A percentile compares a stretch with the other conserved stretches of the same genome.
Evolutionary conservation across 805 yeast genomes (phyloP).

Genomic region (Candida palmyrensis): DNA sequence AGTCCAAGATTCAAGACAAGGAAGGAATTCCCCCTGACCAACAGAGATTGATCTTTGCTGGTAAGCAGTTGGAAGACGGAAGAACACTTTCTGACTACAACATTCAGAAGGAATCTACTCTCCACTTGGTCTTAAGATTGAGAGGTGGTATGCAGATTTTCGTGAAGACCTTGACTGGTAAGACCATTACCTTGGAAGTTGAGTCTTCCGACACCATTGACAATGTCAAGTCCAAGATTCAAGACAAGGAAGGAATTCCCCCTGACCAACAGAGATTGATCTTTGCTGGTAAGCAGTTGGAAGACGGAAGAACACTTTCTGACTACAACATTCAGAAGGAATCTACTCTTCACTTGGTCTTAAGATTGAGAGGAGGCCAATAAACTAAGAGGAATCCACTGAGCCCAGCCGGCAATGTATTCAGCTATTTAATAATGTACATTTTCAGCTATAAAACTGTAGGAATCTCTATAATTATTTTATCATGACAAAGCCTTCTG

Average conservation of each 20-base stretch:
- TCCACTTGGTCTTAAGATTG: slow-evolving; percentile 92
- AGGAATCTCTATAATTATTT: neutral
- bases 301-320: slow-evolving; percentile 92
- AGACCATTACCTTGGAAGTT: slow-evolving; percentile 14
- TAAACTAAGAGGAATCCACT: slow-evolving; percentile 17
- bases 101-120: slow-evolving; percentile 95
- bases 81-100: slow-evolving; percentile 95
- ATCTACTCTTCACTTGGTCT: slow-evolving; percentile 91
- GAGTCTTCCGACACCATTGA: slow-evolving; percentile 82
- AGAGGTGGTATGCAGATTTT: slow-evolving; percentile 73
- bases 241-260: slow-evolving; percentile 97
- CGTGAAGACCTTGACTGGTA: slow-evolving; percentile 25
- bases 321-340: slow-evolving; percentile 99
- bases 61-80: slow-evolving; percentile 95
- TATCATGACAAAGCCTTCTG: neutral
- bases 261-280: slow-evolving; percentile 97
- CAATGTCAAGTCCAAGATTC: slow-evolving; percentile 94
- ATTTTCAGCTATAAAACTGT: neutral
- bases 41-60: slow-evolving; percentile 95
- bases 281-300: slow-evolving; percentile 97
- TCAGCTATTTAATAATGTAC: too few species aligned
- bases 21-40: slow-evolving; percentile 98
- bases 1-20: slow-evolving; percentile 94
- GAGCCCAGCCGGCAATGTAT: too few species aligned
- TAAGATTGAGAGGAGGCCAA: slow-evolving; percentile 95